A percentile compares a stretch with the other conserved stretches of the same genome.
Evolutionary conservation across 306 rosid species (phyloP).

Genomic region (Lathyrus sativus): DNA sequence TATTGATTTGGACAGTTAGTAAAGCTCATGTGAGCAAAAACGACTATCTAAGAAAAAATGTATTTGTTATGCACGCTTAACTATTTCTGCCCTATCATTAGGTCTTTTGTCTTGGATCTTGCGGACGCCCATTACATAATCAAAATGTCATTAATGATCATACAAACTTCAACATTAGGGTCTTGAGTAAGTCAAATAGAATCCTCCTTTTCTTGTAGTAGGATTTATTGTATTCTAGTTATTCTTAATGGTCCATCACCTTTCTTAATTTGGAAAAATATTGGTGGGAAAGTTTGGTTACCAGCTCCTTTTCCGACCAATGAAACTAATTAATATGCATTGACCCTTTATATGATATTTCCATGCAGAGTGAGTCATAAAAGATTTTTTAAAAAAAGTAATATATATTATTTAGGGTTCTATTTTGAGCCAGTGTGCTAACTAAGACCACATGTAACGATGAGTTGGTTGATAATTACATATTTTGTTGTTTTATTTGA

Average conservation of each 20-base stretch:
- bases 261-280: constrained; percentile 49
- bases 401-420: constrained; percentile 31
- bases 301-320: constrained; percentile 83
- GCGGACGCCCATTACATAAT: background rate
- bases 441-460: constrained; percentile 49
- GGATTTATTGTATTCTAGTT: constrained; percentile 38
- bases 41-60: too few relatives aligned
- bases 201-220: constrained; percentile 40
- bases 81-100: too few relatives aligned
- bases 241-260: constrained; percentile 44
- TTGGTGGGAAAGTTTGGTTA: constrained; percentile 89
- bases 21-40: too few relatives aligned
- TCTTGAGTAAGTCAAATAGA: constrained; percentile 59
- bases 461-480: constrained; percentile 22
- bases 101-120: too few relatives aligned
- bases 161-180: constrained; percentile 34
- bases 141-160: constrained; percentile 19
- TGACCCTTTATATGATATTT: constrained; percentile 41
- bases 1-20: too few relatives aligned
- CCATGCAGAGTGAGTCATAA: constrained; percentile 17
- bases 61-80: too few relatives aligned
- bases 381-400: constrained; percentile 7
- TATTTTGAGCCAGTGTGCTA: constrained; percentile 27
- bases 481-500: constrained; percentile 19
- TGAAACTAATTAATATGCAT: constrained; percentile 32